Percentiles rank a stretch among this genome's conserved stretches.
These are phyloP conservation scores for Fusarium sp. DNA, from an alignment of 2,329 filamentous ascomycete species.

Conservation along the genomic window DNA sequence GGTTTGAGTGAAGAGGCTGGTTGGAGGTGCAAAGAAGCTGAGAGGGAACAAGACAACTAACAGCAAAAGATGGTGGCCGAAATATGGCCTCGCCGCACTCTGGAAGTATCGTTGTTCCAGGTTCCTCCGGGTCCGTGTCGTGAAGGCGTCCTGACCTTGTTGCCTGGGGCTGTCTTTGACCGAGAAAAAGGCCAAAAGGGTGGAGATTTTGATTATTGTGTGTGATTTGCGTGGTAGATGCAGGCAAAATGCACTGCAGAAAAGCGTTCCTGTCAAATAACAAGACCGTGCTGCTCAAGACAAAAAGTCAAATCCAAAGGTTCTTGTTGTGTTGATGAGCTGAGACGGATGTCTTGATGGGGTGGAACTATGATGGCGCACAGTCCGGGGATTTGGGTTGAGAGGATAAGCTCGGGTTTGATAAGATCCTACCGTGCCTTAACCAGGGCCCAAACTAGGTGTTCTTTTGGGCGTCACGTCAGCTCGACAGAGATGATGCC, in stretches of 20 bases:
- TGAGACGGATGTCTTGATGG: background rate
- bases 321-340: slow-evolving; percentile 15
- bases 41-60: slow-evolving; percentile 37
- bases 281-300: slow-evolving; percentile 7
- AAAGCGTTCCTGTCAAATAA: slow-evolving; percentile 10
- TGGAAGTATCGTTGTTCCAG: slow-evolving; percentile 39
- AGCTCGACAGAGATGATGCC: background rate
- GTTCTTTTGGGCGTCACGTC: slow-evolving; percentile 5
- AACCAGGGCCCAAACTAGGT: background rate
- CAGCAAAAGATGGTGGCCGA: slow-evolving; percentile 23
- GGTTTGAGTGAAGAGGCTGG: slow-evolving; percentile 23
- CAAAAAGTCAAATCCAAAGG: slow-evolving; percentile 36
- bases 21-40: slow-evolving; percentile 14
- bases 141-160: slow-evolving; percentile 38
- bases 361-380: slow-evolving; percentile 26
- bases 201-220: slow-evolving; percentile 22
- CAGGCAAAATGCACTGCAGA: background rate
- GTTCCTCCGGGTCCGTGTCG: slow-evolving; percentile 34
- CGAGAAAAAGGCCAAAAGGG: slow-evolving; percentile 16
- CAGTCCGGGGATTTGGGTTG: slow-evolving; percentile 27
- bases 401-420: slow-evolving; percentile 31
- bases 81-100: slow-evolving; percentile 28
- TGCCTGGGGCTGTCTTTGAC: slow-evolving; percentile 37
- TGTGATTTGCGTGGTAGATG: slow-evolving; percentile 18
- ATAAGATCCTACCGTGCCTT: slow-evolving; percentile 22